Evolutionary conservation across 257 asterid species (phyloP).

Genomic region (Lavandula angustifolia): DNA sequence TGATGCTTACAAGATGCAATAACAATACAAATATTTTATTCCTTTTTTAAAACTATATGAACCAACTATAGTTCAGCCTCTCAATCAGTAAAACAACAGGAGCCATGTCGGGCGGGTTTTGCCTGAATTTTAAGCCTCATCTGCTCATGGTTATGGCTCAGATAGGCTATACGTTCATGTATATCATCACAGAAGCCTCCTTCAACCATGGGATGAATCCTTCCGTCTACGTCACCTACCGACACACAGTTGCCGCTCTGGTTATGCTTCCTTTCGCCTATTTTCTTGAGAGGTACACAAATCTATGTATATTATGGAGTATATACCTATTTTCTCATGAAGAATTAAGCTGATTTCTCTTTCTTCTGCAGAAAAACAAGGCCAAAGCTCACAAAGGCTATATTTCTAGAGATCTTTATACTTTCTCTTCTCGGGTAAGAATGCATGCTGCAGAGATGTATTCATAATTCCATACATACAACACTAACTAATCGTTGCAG

Average conservation of each 20-base stretch:
- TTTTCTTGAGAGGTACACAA: constrained; percentile 61
- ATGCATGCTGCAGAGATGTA: too few relatives aligned
- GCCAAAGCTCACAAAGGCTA: constrained; percentile 56
- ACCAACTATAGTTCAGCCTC: neutral
- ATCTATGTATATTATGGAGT: too few relatives aligned
- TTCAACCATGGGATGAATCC: constrained; percentile 81
- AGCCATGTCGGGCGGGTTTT: constrained; percentile 30
- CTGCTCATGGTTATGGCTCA: constrained; percentile 68
- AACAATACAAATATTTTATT: constrained; percentile 37
- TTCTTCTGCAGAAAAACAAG: constrained; percentile 52
- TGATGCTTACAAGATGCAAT: constrained; percentile 41
- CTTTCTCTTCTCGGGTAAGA: constrained; percentile 71
- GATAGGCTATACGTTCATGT: constrained; percentile 53
- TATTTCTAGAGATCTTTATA: constrained; percentile 54
- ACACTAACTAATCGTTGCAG: constrained; percentile 38
- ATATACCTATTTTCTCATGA: too few relatives aligned
- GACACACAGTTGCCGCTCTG: constrained; percentile 56
- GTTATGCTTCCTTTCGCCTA: constrained; percentile 67
- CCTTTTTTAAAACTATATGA: constrained; percentile 16
- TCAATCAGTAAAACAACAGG: constrained; percentile 5
- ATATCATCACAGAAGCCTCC: constrained; percentile 72
- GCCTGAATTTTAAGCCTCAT: constrained; percentile 57
- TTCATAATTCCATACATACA: neutral
- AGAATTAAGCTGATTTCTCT: neutral
- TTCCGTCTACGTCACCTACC: constrained; percentile 65